phyloP scores from a whole-genome alignment of 495 filamentous ascomycete genomes.

The Penicillium psychrofluorescens region DNA sequence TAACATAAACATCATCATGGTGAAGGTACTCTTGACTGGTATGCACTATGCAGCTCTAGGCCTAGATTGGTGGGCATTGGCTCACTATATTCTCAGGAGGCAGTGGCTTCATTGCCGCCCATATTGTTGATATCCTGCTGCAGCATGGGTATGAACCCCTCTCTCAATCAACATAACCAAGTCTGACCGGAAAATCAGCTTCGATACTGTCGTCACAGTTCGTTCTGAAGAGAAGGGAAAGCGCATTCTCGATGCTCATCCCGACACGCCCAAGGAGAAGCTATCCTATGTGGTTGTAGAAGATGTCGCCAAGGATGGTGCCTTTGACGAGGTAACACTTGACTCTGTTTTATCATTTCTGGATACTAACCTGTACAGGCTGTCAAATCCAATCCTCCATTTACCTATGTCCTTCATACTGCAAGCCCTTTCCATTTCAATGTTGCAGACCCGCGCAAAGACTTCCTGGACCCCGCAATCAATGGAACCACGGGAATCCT shows the following conservation, averaged over 20 bases:
- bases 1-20: slow-evolving; percentile 22
- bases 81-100: slow-evolving; percentile 34
- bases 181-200: slow-evolving; percentile 22
- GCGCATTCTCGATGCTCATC: slow-evolving; percentile 62
- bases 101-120: slow-evolving; percentile 70
- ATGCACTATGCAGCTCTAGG: slow-evolving; percentile 1
- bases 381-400: slow-evolving; percentile 60
- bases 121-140: slow-evolving; percentile 70
- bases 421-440: slow-evolving; percentile 81
- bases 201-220: slow-evolving; percentile 80
- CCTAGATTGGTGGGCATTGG: too few species aligned
- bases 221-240: slow-evolving; percentile 72
- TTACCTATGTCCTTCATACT: slow-evolving; percentile 84
- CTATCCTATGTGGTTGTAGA: slow-evolving; percentile 73
- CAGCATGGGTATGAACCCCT: slow-evolving; percentile 40
- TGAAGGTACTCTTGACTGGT: slow-evolving; percentile 38
- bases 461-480: slow-evolving; percentile 78
- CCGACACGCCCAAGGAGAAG: slow-evolving; percentile 49
- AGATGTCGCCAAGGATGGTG: slow-evolving; percentile 68
- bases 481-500: slow-evolving; percentile 79
- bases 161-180: neutral
- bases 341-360: too few species aligned
- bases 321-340: slow-evolving; percentile 61
- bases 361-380: slow-evolving; percentile 23
- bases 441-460: slow-evolving; percentile 62